Percentiles rank a stretch among this genome's conserved stretches.
Conservation (phyloP, 2,329 filamentous ascomycete species). For the Geosmithia putterillii region DNA sequence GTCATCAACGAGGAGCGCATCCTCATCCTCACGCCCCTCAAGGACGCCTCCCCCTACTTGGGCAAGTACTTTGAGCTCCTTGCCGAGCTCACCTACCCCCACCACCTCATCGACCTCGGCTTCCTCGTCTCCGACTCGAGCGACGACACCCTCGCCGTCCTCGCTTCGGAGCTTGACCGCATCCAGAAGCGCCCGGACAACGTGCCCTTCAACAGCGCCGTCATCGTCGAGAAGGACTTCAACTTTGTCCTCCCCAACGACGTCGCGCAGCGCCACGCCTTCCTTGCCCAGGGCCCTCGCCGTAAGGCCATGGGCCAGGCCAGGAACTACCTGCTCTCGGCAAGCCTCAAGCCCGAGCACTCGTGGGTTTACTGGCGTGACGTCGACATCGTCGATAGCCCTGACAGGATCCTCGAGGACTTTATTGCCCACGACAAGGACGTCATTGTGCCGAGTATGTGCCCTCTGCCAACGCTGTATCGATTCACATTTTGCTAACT, state of each 20-base stretch:
- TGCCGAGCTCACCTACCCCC: constrained; percentile 81
- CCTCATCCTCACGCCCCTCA: constrained; percentile 83
- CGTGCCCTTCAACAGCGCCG: constrained; percentile 73
- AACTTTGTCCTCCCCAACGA: constrained; percentile 60
- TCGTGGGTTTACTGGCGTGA: constrained; percentile 99
- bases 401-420: constrained; percentile 79
- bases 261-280: constrained; percentile 75
- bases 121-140: constrained; percentile 88
- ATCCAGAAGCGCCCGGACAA: constrained; percentile 73
- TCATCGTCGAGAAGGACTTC: constrained; percentile 88
- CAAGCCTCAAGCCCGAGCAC: constrained; percentile 82
- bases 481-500: neutral
- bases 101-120: constrained; percentile 85
- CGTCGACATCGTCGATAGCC: constrained; percentile 89
- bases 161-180: constrained; percentile 75
- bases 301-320: constrained; percentile 84
- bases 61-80: constrained; percentile 90
- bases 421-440: constrained; percentile 91
- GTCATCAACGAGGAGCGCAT: constrained; percentile 72
- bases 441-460: constrained; percentile 85
- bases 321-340: constrained; percentile 78
- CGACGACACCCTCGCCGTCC: constrained; percentile 82
- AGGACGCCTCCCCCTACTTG: constrained; percentile 74
- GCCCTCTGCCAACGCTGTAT: neutral
- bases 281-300: constrained; percentile 76